Evolutionary conservation across 2,329 filamentous ascomycete genomes (phyloP), one percentile per base, ranked within the genome.

Genomic region (Pseudocercospora pini-densiflorae): DNA sequence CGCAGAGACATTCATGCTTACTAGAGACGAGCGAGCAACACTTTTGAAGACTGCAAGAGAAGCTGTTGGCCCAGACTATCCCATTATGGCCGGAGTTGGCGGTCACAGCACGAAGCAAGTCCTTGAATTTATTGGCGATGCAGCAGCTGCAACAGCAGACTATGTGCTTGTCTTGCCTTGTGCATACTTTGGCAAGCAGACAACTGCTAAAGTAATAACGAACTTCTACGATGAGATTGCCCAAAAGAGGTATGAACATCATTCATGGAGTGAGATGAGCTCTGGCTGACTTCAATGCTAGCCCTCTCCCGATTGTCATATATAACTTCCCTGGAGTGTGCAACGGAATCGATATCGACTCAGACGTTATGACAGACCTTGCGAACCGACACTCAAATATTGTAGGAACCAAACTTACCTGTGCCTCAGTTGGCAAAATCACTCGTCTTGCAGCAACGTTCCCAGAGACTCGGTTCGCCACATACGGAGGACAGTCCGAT

Each of bases 271-370:
- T 16, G 47, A 51, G 27, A 4, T 27, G 9, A 33, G 23, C 27
- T 5, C 8, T n/a, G 23, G 27, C 51, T 55, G 51, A 55, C 27
- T 31, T 55, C 10, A 12, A 27, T n/a, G 21, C n/a, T 12, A 58
- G 61, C 47, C 59, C 63, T 12, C 54, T 71, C 9, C 69, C 69
- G 7, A 62, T 92, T 24, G 78, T 92, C 47, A 88, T 92, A 65
- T 92, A 92, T 82, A 92, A 92, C 78, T 92, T 89, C 81, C 90
- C 90, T 1, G 88, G 83, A 5, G 89, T 90, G 3, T 88, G 85
- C 24, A 85, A 88, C 12, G 90, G 90, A 4, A 81, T 92, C 9
- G 90, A 92, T 72, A 81, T 92, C 53, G 87, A 88, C 74, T 90
- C 88, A 0, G 89, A 91, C 68, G 85, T 87, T 72, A 88, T 92